Conservation (phyloP, 73 alveolate species). For the Tetrahymena malaccensis region DNA sequence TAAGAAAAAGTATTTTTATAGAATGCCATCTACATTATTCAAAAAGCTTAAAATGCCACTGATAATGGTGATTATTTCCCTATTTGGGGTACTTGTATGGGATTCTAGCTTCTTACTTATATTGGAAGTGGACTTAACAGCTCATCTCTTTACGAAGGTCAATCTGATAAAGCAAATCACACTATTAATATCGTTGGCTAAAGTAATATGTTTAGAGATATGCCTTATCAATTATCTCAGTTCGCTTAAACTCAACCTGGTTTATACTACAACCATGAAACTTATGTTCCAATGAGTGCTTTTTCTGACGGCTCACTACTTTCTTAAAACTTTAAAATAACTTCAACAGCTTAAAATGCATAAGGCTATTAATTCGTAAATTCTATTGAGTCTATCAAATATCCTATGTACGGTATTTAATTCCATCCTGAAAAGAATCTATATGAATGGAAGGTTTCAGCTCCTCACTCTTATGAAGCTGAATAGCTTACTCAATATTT, state of each 20-base stretch:
- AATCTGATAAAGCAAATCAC: not conserved
- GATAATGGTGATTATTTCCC: constrained; percentile 43
- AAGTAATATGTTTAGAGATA: not conserved
- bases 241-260: not conserved
- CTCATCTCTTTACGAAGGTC: not conserved
- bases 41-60: constrained; percentile 7
- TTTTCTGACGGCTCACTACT: not conserved
- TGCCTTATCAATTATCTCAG: not conserved
- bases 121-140: not conserved
- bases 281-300: not conserved
- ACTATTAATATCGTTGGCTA: not conserved
- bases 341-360: not conserved
- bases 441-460: constrained; percentile 20
- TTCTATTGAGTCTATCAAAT: constrained; percentile 26
- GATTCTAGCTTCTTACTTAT: constrained; percentile 17
- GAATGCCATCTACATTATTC: not conserved
- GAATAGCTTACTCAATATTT: constrained; percentile 11
- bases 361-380: constrained; percentile 44
- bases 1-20: not conserved
- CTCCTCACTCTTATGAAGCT: constrained; percentile 18
- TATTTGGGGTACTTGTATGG: constrained; percentile 46
- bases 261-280: not conserved
- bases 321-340: not conserved
- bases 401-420: constrained; percentile 48
- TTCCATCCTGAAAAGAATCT: constrained; percentile 52